Conservation (phyloP, 176 grass and related monocot species). For the Oryza coarctata region DNA sequence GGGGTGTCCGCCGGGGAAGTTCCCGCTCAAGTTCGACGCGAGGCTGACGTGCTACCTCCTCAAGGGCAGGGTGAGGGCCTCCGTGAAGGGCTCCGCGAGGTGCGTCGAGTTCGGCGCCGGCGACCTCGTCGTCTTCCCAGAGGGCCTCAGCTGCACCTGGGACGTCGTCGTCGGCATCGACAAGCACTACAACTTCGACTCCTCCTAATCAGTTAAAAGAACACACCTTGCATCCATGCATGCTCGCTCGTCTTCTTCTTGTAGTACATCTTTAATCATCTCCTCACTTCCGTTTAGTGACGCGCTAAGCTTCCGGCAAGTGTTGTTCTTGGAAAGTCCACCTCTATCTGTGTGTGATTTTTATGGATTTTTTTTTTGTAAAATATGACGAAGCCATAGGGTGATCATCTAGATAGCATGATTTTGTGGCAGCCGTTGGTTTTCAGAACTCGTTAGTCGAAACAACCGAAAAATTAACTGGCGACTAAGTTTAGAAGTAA, state of each 20-base stretch:
- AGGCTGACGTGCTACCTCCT: conserved; percentile 68
- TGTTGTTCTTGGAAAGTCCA: not conserved
- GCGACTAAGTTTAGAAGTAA: not conserved
- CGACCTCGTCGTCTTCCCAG: conserved; percentile 70
- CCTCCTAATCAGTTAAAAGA: conserved; percentile 27
- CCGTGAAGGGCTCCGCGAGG: conserved; percentile 50
- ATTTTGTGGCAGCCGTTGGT: not conserved
- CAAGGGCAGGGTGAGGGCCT: conserved; percentile 57
- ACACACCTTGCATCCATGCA: not conserved
- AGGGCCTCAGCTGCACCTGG: conserved; percentile 75
- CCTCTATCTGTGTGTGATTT: not conserved
- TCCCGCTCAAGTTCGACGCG: conserved; percentile 64
- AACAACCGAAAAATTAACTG: not conserved
- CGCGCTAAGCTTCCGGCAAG: not conserved
- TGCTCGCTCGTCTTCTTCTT: no score
- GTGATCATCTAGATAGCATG: not conserved
- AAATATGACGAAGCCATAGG: not conserved
- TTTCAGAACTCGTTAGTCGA: not conserved
- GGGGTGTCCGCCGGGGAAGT: conserved; percentile 74
- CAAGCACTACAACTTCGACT: conserved; percentile 80
- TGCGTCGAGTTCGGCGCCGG: conserved; percentile 63
- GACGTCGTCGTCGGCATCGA: conserved; percentile 67
- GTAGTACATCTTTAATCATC: not conserved
- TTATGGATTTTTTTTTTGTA: not conserved
- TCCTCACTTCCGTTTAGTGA: not conserved